Base-by-base conservation (phyloP, 1,139 yeast species). In the Suhomyces wounanorum region DNA sequence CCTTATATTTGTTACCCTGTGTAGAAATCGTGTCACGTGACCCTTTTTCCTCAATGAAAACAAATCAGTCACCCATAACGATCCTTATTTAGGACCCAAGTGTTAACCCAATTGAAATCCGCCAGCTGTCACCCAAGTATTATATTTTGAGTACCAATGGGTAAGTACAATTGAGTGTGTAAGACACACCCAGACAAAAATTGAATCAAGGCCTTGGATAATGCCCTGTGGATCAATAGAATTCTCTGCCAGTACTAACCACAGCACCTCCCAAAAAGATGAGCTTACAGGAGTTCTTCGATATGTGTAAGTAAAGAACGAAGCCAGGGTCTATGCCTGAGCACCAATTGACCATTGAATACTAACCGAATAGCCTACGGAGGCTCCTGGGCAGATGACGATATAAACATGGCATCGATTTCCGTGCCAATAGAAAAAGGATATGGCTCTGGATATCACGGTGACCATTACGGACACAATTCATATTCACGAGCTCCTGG, bases 371-470 rank as follows among this genome's bases (percentile, higher is more conserved):
- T 36, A 59, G 62, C 61, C 40, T 58, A 61, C 57, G 84, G 83
- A 51, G 85, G 87, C 50, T 81, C 87, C 41, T 87, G 94, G 90
- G 92, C 90, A 43, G 92, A 86, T 60, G 86, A 83, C 53, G 91
- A 85, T 56, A 79, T 87, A 50, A 91, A 86, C 68, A 75, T 85
- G 69, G 78, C 84, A 52, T 82, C 87, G 41, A 82, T 84, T 51
- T 78, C 82, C 35, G 85, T 83, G 36, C 86, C 86, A n/a, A 73
- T 73, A 39, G 61, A 57, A 36, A 52, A 56, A 11, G 41, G 52
- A 13, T 51, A 51, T 30, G 50, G 47, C 13, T 43, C 49, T 16
- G 38, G 45, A 14, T 44, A 45, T 37, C 31, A 42, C 11, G 52
- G 54, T 5, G 55, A 52, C 21, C 51, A 38, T 25, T 48, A 26